Conservation (phyloP, 2,329 filamentous ascomycete species). For the Xylaria polymorpha region DNA sequence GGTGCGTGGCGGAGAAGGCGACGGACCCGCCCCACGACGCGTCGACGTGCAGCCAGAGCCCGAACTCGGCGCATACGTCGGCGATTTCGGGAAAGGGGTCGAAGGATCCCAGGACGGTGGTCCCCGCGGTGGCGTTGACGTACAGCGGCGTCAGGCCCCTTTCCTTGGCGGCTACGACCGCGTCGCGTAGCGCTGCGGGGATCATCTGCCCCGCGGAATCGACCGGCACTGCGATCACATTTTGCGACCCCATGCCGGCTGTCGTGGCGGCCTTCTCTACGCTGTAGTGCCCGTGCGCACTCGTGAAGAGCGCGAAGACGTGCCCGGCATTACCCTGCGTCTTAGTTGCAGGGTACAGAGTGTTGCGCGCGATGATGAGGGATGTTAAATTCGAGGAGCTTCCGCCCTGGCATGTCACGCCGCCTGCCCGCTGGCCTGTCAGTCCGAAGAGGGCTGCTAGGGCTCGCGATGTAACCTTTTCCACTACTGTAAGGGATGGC, state of each 20-base stretch:
- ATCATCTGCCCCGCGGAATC: slow-evolving; percentile 79
- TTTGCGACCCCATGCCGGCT: slow-evolving; percentile 80
- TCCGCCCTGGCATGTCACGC: slow-evolving; percentile 71
- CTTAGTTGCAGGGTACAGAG: slow-evolving; percentile 83
- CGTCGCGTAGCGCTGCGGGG: slow-evolving; percentile 69
- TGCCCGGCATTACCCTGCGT: slow-evolving; percentile 71
- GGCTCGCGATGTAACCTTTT: slow-evolving; percentile 80
- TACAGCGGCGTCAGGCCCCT: slow-evolving; percentile 87
- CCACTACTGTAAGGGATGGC: slow-evolving; percentile 85
- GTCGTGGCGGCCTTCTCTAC: slow-evolving; percentile 95
- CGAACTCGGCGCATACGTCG: slow-evolving; percentile 74
- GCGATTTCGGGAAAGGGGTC: slow-evolving; percentile 81
- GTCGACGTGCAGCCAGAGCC: slow-evolving; percentile 93
- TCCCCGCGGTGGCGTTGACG: slow-evolving; percentile 94
- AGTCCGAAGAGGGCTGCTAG: slow-evolving; percentile 84
- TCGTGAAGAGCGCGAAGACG: slow-evolving; percentile 87
- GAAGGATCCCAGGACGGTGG: slow-evolving; percentile 90
- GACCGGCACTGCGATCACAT: slow-evolving; percentile 79
- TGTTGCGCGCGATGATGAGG: slow-evolving; percentile 83
- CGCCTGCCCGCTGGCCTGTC: slow-evolving; percentile 72
- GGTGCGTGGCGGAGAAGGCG: slow-evolving; percentile 74
- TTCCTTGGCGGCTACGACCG: slow-evolving; percentile 69
- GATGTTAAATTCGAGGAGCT: slow-evolving; percentile 77
- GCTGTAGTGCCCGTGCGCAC: slow-evolving; percentile 90
- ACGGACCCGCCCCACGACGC: slow-evolving; percentile 90